Conservation (phyloP, 2,329 filamentous ascomycete genomes). For the Fusarium sp. region DNA sequence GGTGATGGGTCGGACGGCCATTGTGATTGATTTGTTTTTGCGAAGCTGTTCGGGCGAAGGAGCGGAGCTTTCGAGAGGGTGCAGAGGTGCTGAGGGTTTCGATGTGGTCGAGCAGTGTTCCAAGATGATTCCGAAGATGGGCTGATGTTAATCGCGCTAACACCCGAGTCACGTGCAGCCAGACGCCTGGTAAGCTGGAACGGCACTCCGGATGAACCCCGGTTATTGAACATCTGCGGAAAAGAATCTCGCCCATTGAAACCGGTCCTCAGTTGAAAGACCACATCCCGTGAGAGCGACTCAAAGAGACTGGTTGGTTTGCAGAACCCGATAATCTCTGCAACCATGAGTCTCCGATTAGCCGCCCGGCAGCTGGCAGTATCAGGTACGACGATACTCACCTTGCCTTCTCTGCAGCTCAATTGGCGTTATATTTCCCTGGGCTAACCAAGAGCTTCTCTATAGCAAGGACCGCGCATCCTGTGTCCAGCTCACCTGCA, state of each 20-base stretch:
- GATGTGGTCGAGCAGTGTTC: conserved; percentile 46
- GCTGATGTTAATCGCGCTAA: conserved; percentile 57
- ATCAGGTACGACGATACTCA: conserved; percentile 65
- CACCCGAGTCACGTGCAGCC: conserved; percentile 40
- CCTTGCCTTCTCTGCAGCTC: conserved; percentile 13
- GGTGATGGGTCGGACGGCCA: conserved; percentile 71
- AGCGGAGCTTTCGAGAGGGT: conserved; percentile 42
- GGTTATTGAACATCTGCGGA: conserved; percentile 33
- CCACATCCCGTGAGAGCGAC: conserved; percentile 35
- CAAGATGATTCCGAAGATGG: conserved; percentile 51
- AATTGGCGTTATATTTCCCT: conserved; percentile 33
- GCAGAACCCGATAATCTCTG: conserved; percentile 38
- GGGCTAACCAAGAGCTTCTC: conserved; percentile 32
- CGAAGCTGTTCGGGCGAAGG: conserved; percentile 42
- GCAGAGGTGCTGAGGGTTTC: conserved; percentile 40
- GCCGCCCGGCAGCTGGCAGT: conserved; percentile 73
- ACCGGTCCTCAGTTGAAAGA: conserved; percentile 26
- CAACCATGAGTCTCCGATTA: conserved; percentile 75
- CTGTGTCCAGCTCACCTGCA: conserved; percentile 34
- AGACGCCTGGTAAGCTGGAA: conserved; percentile 32
- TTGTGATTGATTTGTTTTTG: conserved; percentile 55
- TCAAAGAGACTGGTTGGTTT: conserved; percentile 42
- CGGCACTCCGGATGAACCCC: conserved; percentile 46
- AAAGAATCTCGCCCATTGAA: conserved; percentile 49
- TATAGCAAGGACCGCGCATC: conserved; percentile 45